A percentile compares a stretch with the other conserved stretches of the same genome.
Evolutionary conservation across 192 early-diverging fungal genomes (phyloP).

Genomic region (Dissophora globulifera): DNA sequence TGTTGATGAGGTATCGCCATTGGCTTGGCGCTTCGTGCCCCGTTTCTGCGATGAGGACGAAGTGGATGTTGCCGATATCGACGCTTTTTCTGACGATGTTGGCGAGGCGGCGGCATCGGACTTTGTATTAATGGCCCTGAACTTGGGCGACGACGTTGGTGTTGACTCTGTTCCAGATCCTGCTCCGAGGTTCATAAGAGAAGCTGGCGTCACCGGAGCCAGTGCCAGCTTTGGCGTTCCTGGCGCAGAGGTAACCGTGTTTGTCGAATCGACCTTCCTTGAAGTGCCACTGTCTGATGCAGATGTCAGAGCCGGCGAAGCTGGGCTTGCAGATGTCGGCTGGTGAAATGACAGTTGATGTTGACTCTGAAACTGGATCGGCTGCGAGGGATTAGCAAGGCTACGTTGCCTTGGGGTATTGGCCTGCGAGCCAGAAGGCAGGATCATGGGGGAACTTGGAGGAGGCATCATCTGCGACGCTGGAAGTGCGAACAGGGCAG

Average conservation of each 20-base stretch:
- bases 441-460: slow-evolving; percentile 42
- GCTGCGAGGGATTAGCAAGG: slow-evolving; percentile 13
- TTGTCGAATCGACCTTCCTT: too few species aligned
- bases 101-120: too few species aligned
- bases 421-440: slow-evolving; percentile 32
- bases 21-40: slow-evolving; percentile 38
- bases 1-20: slow-evolving; percentile 1
- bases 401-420: slow-evolving; percentile 35
- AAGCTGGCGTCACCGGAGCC: slow-evolving; percentile 76
- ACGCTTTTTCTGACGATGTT: too few species aligned
- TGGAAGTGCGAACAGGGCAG: slow-evolving; percentile 45
- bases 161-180: slow-evolving; percentile 46
- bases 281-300: not conserved
- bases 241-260: slow-evolving; percentile 1
- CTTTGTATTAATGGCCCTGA: slow-evolving; percentile 25
- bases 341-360: slow-evolving; percentile 47
- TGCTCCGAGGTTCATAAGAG: slow-evolving; percentile 70
- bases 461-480: slow-evolving; percentile 52
- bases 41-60: slow-evolving; percentile 27
- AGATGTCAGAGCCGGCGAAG: slow-evolving; percentile 24
- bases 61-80: not conserved
- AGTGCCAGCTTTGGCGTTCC: slow-evolving; percentile 28
- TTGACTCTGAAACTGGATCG: slow-evolving; percentile 27
- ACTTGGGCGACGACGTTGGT: slow-evolving; percentile 25
- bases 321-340: slow-evolving; percentile 7